These are phyloP conservation scores for Basidiobolus heterosporus DNA, from an alignment of 371 early-diverging fungal genomes.

Conservation along the genomic window DNA sequence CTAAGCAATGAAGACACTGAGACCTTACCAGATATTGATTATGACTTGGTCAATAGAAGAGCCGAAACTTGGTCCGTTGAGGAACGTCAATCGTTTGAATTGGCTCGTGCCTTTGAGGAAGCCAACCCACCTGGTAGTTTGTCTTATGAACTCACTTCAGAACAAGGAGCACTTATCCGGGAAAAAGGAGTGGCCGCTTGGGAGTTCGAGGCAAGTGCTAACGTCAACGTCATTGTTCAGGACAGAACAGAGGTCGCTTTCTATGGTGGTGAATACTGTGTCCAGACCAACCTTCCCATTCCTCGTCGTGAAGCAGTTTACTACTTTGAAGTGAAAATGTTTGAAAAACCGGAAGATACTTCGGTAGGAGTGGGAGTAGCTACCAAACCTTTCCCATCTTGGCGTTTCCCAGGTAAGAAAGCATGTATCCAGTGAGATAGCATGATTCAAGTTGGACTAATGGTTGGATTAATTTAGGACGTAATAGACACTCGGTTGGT, in stretches of 20 bases:
- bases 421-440: neutral
- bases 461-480: constrained; percentile 12
- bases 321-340: constrained; percentile 62
- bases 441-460: no score
- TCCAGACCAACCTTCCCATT: constrained; percentile 65
- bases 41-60: no score
- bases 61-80: neutral
- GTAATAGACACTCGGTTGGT: constrained; percentile 51
- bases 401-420: constrained; percentile 43
- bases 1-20: no score
- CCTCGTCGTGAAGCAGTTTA: constrained; percentile 61
- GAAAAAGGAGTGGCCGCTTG: constrained; percentile 75
- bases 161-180: constrained; percentile 48
- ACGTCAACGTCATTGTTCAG: constrained; percentile 36
- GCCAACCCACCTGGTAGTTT: constrained; percentile 41
- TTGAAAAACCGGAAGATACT: constrained; percentile 34
- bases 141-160: constrained; percentile 45
- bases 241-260: constrained; percentile 61
- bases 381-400: constrained; percentile 48
- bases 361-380: constrained; percentile 44
- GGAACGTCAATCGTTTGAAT: neutral
- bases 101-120: constrained; percentile 19
- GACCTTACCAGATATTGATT: no score
- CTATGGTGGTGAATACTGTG: constrained; percentile 49
- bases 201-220: constrained; percentile 58